These are phyloP conservation scores for Trichoderma sp. DNA, from an alignment of 2,329 filamentous ascomycete genomes.

Conservation along the genomic window DNA sequence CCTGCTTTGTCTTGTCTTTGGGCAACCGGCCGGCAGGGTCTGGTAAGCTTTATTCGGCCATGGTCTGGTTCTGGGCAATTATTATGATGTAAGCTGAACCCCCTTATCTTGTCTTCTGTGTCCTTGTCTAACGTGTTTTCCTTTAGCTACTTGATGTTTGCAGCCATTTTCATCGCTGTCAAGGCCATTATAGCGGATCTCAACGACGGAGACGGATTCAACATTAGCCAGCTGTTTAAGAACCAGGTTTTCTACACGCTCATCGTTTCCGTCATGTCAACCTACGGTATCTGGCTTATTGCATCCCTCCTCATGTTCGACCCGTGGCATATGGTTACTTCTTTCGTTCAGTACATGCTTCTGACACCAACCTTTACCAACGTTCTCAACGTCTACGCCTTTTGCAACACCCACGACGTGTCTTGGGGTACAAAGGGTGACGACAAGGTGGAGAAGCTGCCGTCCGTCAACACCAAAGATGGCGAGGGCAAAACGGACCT, in stretches of 20 bases:
- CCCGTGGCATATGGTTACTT: conserved; percentile 99
- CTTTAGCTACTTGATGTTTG: conserved; percentile 81
- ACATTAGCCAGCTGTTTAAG: conserved; percentile 69
- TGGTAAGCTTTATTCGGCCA: conserved; percentile 88
- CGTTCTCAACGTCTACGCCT: conserved; percentile 97
- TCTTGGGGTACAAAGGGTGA: conserved; percentile 98
- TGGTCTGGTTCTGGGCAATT: conserved; percentile 97
- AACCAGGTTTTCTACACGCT: conserved; percentile 91
- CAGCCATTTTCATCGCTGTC: conserved; percentile 90
- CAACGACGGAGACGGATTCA: conserved; percentile 59
- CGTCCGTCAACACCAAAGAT: conserved; percentile 84
- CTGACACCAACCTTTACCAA: conserved; percentile 97
- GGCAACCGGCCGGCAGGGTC: conserved; percentile 94
- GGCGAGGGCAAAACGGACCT: conserved; percentile 90
- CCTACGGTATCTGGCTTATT: conserved; percentile 89
- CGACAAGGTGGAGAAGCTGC: conserved; percentile 88
- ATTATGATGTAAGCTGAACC: conserved; percentile 74
- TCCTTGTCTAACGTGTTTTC: conserved; percentile 24
- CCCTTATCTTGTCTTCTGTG: neutral
- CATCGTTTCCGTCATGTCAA: conserved; percentile 87
- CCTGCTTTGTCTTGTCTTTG: conserved; percentile 91
- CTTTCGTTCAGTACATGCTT: conserved; percentile 89
- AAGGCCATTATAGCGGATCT: conserved; percentile 75
- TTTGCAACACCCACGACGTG: conserved; percentile 97
- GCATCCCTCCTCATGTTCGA: conserved; percentile 94